phyloP scores from a whole-genome alignment of 1,139 yeast species.

The Saccharomyces hybrid region DNA sequence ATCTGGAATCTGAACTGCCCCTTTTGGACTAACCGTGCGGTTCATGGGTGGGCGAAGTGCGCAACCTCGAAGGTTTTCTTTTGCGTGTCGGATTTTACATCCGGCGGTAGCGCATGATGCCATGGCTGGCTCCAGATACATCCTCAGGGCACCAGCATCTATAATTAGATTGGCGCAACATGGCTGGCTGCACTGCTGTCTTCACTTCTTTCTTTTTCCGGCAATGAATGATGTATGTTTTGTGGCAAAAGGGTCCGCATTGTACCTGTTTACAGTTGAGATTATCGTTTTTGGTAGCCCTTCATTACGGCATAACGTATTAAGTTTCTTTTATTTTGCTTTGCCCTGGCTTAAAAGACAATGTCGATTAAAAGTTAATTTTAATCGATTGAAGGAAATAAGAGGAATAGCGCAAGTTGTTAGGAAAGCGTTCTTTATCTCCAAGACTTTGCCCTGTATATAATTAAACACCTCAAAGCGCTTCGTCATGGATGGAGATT shows the following conservation, averaged over 20 bases:
- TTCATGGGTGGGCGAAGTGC: not conserved
- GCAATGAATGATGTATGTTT: not conserved
- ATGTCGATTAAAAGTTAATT: too few relatives aligned
- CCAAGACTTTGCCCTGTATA: too few relatives aligned
- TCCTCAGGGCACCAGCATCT: not conserved
- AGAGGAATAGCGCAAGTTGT: too few relatives aligned
- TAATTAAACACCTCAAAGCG: too few relatives aligned
- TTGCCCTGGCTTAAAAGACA: not conserved
- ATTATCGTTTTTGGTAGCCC: not conserved
- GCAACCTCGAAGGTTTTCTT: not conserved
- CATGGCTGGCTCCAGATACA: not conserved
- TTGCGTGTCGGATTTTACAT: not conserved
- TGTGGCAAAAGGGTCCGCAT: not conserved
- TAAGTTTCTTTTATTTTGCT: not conserved
- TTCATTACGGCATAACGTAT: not conserved
- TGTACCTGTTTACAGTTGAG: not conserved
- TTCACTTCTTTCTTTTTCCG: not conserved
- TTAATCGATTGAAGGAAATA: not conserved
- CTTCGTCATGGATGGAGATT: too few relatives aligned
- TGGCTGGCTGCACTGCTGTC: not conserved
- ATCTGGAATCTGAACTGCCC: not conserved
- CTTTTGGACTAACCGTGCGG: not conserved
- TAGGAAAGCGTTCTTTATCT: too few relatives aligned
- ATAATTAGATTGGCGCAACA: not conserved
- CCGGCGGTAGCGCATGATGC: not conserved